Evolutionary conservation across 257 asterid genomes (phyloP).

Genomic region (Jacaranda copaia): DNA sequence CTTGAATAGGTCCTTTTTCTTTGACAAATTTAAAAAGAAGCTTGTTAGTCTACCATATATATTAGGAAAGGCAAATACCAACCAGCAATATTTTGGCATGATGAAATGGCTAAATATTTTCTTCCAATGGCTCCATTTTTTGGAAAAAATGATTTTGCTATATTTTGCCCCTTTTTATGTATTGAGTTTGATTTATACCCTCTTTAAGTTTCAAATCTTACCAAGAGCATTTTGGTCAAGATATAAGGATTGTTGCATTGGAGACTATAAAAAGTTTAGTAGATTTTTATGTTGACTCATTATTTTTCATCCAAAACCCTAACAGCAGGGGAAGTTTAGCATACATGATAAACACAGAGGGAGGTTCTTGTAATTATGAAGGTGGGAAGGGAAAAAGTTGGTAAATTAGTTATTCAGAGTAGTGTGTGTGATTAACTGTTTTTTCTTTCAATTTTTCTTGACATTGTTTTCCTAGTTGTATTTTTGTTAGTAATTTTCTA

Average conservation of each 20-base stretch:
- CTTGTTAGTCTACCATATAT: too few species aligned
- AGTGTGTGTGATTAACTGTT: neutral
- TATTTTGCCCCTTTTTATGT: neutral
- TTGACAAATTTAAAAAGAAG: too few species aligned
- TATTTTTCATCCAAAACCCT: neutral
- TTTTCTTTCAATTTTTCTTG: constrained; percentile 1
- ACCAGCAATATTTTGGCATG: too few species aligned
- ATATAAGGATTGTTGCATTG: neutral
- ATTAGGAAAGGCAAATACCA: too few species aligned
- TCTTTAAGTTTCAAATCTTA: neutral
- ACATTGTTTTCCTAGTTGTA: neutral
- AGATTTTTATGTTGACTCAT: neutral
- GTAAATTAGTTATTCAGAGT: neutral
- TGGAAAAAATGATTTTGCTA: neutral
- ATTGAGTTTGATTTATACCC: neutral
- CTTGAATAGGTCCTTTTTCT: too few species aligned
- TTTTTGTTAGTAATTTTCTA: neutral
- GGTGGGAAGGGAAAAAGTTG: neutral
- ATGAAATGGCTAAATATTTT: too few species aligned
- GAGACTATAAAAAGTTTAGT: neutral
- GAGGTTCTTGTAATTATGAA: neutral
- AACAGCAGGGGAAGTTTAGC: too few species aligned
- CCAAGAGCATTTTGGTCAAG: too few species aligned
- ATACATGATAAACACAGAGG: neutral
- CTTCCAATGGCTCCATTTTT: neutral